Conservation (phyloP, 176 grass and related monocot genomes). For the Eleusine coracana region DNA sequence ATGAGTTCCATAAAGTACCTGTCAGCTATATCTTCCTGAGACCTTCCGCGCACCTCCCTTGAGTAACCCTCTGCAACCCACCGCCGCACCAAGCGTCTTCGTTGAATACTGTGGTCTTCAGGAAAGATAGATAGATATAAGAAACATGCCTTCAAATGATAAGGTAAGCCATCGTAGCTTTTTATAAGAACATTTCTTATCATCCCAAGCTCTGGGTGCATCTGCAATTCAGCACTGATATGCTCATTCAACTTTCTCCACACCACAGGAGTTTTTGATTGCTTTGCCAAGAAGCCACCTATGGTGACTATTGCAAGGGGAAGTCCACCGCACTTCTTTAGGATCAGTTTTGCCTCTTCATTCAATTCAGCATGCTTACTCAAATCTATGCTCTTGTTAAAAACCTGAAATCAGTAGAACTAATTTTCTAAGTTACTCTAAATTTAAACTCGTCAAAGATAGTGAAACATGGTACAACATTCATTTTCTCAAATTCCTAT, state of each 20-base stretch:
- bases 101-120: conserved; percentile 2
- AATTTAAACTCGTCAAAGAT: background rate
- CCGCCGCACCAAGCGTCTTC: conserved; percentile 1
- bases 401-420: background rate
- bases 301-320: conserved; percentile 49
- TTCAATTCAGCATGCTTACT: background rate
- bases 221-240: conserved; percentile 25
- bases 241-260: conserved; percentile 28
- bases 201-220: background rate
- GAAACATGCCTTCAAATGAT: conserved; percentile 50
- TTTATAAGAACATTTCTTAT: background rate
- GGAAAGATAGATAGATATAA: conserved; percentile 39
- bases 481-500: too few relatives aligned
- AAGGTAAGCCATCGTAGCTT: conserved; percentile 51
- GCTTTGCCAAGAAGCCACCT: conserved; percentile 25
- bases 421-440: too few relatives aligned
- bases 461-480: too few relatives aligned
- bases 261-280: background rate
- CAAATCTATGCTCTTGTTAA: background rate
- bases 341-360: background rate
- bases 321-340: conserved; percentile 41
- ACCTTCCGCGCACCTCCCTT: background rate
- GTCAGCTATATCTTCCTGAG: background rate
- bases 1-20: conserved; percentile 33
- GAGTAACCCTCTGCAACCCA: conserved; percentile 50